These are phyloP conservation scores for Ceratobasidium theobromae DNA, from an alignment of 1,284 basidiomycete genomes.

Conservation along the genomic window DNA sequence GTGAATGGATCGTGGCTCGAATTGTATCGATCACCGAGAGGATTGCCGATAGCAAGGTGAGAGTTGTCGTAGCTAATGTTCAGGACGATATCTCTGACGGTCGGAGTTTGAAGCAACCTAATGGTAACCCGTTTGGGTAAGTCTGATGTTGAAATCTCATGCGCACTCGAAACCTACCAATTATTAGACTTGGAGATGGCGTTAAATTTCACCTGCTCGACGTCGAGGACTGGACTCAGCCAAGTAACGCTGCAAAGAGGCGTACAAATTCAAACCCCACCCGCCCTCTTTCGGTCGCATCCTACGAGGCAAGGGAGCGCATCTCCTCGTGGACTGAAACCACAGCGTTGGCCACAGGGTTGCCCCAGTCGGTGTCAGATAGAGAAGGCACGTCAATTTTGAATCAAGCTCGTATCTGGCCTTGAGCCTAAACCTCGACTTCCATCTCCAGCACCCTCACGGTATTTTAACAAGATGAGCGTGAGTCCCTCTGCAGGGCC, in stretches of 20 bases:
- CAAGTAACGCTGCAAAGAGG: constrained; percentile 53
- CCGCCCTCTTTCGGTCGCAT: constrained; percentile 39
- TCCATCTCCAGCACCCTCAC: constrained; percentile 53
- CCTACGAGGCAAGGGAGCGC: constrained; percentile 34
- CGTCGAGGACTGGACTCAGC: constrained; percentile 89
- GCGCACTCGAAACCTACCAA: constrained; percentile 37
- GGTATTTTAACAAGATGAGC: constrained; percentile 55
- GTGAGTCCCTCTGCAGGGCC: constrained; percentile 67
- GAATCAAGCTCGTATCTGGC: constrained; percentile 5
- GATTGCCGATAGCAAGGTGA: constrained; percentile 77
- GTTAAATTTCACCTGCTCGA: constrained; percentile 92
- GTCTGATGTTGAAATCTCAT: neutral
- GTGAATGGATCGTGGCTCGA: constrained; percentile 93
- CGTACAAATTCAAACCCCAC: constrained; percentile 51
- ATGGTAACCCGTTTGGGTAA: constrained; percentile 53
- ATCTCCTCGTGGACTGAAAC: constrained; percentile 32
- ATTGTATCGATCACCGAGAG: constrained; percentile 87
- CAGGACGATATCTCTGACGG: constrained; percentile 22
- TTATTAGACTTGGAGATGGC: constrained; percentile 73
- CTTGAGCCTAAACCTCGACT: constrained; percentile 36
- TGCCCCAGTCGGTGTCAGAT: constrained; percentile 11
- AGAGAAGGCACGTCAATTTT: constrained; percentile 24
- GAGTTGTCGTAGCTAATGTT: constrained; percentile 38
- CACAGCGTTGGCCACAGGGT: constrained; percentile 32
- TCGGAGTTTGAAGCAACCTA: constrained; percentile 57